phyloP scores from a whole-genome alignment of 345 rosid genomes.

The Eutrema japonicum region DNA sequence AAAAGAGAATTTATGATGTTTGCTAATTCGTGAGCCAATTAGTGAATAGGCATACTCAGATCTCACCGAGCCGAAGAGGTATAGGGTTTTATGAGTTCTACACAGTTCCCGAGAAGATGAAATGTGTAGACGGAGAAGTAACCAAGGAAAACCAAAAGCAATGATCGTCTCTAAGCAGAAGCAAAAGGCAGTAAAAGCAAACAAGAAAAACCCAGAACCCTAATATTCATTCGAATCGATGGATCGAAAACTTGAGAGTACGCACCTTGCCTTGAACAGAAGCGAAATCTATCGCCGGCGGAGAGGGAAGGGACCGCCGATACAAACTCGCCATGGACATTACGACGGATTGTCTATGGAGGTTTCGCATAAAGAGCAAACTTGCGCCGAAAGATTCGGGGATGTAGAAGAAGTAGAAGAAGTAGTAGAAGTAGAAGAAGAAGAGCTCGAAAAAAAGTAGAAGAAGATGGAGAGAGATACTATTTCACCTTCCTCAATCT shows the following conservation, averaged over 20 bases:
- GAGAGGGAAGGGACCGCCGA: constrained; percentile 66
- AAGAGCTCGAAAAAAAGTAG: background rate
- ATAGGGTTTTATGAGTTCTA: constrained; percentile 7
- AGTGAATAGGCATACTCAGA: constrained; percentile 6
- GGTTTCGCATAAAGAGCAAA: constrained; percentile 1
- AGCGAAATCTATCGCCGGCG: constrained; percentile 83
- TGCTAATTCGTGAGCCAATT: background rate
- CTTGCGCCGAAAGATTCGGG: constrained; percentile 30
- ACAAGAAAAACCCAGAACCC: constrained; percentile 1
- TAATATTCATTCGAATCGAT: background rate
- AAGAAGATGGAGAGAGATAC: constrained; percentile 2
- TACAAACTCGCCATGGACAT: constrained; percentile 82
- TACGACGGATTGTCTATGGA: background rate
- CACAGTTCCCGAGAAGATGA: background rate
- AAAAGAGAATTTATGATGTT: background rate
- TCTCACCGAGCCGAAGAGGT: constrained; percentile 14
- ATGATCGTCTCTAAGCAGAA: constrained; percentile 6
- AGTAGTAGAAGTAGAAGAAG: background rate
- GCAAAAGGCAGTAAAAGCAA: background rate
- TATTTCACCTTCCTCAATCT: background rate
- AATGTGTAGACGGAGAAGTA: background rate
- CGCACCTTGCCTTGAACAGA: constrained; percentile 78
- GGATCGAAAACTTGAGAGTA: background rate
- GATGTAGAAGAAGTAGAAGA: background rate
- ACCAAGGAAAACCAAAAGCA: background rate